These are phyloP conservation scores for Fusarium praegraminearum DNA, from an alignment of 2,329 filamentous ascomycete species.

Conservation along the genomic window DNA sequence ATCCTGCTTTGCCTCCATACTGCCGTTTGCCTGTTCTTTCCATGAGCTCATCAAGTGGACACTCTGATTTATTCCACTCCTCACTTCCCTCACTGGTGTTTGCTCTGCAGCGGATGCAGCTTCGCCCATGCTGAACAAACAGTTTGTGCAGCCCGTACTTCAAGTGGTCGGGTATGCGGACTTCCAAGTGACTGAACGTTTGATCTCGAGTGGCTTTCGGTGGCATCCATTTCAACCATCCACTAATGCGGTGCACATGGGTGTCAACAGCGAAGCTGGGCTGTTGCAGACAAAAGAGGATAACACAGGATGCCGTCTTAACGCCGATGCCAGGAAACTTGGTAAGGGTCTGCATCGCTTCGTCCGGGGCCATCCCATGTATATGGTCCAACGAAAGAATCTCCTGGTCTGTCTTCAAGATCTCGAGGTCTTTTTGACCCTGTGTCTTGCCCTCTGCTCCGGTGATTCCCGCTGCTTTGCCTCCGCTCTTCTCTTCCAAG, in stretches of 20 bases:
- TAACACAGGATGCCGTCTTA: conserved; percentile 48
- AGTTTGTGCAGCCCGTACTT: conserved; percentile 48
- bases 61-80: conserved; percentile 42
- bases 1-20: conserved; percentile 27
- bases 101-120: conserved; percentile 44
- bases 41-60: conserved; percentile 44
- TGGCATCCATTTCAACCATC: conserved; percentile 47
- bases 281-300: conserved; percentile 46
- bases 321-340: conserved; percentile 48
- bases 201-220: conserved; percentile 46
- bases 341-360: conserved; percentile 46
- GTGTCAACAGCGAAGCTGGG: conserved; percentile 49
- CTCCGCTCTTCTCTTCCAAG: conserved; percentile 40
- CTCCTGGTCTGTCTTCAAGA: conserved; percentile 45
- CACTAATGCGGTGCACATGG: conserved; percentile 45
- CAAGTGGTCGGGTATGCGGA: conserved; percentile 44
- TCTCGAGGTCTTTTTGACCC: conserved; percentile 46
- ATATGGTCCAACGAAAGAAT: conserved; percentile 46
- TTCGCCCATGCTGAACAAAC: conserved; percentile 46
- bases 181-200: conserved; percentile 46
- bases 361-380: conserved; percentile 46
- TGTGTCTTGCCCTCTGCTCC: conserved; percentile 43
- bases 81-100: conserved; percentile 48
- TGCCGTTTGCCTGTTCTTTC: conserved; percentile 44
- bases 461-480: conserved; percentile 23